phyloP scores from a whole-genome alignment of 352 stramenopile species.

The Pythium chondricola region DNA sequence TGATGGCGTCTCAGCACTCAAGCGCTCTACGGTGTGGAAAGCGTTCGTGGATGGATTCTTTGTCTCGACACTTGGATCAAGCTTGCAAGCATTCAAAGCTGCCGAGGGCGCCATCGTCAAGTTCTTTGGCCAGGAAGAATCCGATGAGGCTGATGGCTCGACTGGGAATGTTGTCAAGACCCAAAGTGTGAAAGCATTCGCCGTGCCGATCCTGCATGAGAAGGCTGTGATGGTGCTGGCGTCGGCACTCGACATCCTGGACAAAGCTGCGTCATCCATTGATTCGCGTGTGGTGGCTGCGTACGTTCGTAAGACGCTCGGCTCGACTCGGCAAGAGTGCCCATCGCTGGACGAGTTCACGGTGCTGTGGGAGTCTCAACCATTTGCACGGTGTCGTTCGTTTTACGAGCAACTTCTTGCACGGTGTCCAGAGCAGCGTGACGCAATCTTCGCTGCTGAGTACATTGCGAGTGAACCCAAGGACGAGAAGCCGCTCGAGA shows the following conservation, averaged over 20 bases:
- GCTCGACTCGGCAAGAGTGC: slow-evolving; percentile 33
- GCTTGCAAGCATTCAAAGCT: slow-evolving; percentile 22
- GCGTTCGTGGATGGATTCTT: slow-evolving; percentile 62
- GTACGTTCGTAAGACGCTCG: slow-evolving; percentile 45
- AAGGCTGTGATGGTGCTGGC: slow-evolving; percentile 53
- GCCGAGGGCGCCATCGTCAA: slow-evolving; percentile 28
- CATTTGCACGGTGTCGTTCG: slow-evolving; percentile 44
- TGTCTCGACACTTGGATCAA: slow-evolving; percentile 29
- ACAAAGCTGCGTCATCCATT: slow-evolving; percentile 28
- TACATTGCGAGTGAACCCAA: not conserved
- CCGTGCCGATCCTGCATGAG: slow-evolving; percentile 52
- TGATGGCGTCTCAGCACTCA: slow-evolving; percentile 21
- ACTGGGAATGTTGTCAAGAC: slow-evolving; percentile 13
- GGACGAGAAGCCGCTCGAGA: slow-evolving; percentile 6
- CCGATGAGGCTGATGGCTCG: slow-evolving; percentile 14
- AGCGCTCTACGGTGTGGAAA: slow-evolving; percentile 36
- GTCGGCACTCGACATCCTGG: slow-evolving; percentile 32
- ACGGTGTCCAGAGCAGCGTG: slow-evolving; percentile 26
- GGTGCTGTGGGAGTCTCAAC: slow-evolving; percentile 45
- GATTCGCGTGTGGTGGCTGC: slow-evolving; percentile 24
- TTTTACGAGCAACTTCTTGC: slow-evolving; percentile 57
- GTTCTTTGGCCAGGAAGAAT: slow-evolving; percentile 23
- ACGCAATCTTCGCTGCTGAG: slow-evolving; percentile 19
- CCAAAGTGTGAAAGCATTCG: slow-evolving; percentile 37
- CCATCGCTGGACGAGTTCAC: slow-evolving; percentile 54